Base-by-base conservation (phyloP, 176 grass and related monocot genomes). In the Triticum monococcum region DNA sequence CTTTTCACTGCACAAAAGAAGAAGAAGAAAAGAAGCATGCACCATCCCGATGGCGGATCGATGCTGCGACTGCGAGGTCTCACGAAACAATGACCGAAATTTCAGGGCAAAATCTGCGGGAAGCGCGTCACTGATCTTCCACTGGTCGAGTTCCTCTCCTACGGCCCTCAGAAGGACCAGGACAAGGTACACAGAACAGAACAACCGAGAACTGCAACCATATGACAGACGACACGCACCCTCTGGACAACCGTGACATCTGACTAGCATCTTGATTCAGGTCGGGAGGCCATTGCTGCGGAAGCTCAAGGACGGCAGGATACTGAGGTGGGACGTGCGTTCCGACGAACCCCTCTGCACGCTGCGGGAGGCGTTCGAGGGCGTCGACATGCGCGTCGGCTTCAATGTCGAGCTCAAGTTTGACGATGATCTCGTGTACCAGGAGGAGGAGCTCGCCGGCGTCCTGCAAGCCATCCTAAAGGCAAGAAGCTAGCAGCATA, bases 391-490 rank as follows among this genome's bases (percentile, higher is more conserved):
- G 1, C 64, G 84, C 5, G 38, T 98, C 13, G 91, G 93, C 7
- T 98, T 98, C 93, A 95, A 98, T 63, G 82, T 93, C 20, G 95
- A 97, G 87, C 68, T 97, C 63, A 95, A 97, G 76, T 91, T 97
- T 32, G 92, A 93, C 64, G 91, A 93, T 65, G 14, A 87, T 56
- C 24, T 88, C 9, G 16, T 31, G 6, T 97, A 95, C 85, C 67
- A 25, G 62, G 95, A 91, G 57, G 81, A 88, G 16, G 31, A 84
- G 36, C 92, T 97, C 22, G 73, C 79, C 36, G 31, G 16, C 46
- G 12, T 40, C 72, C 85, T 97, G 26, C 84, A 77, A 18, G 84
- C 81, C 33, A 77, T 93, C 59, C 85, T 90, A 75, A 31, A 61
- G 82, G 95, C 79, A 94, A 8, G 88, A 24, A 79, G 7, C 72